Conservation (phyloP, 345 rosid species). For the Limnanthes douglasii region DNA sequence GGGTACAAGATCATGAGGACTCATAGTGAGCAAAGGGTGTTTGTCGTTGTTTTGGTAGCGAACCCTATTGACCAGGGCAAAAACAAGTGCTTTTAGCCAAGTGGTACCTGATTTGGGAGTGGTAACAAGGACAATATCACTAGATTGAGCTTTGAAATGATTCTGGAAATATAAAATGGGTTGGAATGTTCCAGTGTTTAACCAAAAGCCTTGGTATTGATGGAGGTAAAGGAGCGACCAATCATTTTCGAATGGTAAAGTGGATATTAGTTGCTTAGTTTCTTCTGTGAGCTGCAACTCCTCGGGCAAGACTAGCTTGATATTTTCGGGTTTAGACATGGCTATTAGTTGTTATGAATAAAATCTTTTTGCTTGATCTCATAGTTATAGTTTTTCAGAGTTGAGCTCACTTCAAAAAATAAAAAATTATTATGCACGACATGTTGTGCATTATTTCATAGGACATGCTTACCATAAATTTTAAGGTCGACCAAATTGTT, state of each 20-base stretch:
- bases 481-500: no score
- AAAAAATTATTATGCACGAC: no score
- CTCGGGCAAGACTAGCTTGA: no score
- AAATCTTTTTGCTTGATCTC: no score
- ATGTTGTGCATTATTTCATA: no score
- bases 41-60: neutral
- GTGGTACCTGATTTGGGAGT: constrained; percentile 51
- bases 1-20: constrained; percentile 50
- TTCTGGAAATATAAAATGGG: constrained; percentile 2
- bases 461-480: no score
- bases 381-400: no score
- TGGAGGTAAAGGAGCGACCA: constrained; percentile 55
- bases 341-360: no score
- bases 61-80: constrained; percentile 22
- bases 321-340: no score
- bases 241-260: constrained; percentile 25
- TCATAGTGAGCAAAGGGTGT: constrained; percentile 30
- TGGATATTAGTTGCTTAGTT: constrained; percentile 4
- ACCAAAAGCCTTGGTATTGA: constrained; percentile 58
- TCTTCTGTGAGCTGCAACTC: no score
- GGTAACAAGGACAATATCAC: constrained; percentile 26
- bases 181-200: neutral
- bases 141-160: constrained; percentile 15
- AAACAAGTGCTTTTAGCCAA: constrained; percentile 36
- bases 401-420: no score